Base-by-base conservation (phyloP, 2,329 filamentous ascomycete genomes). In the Diaporthe destruens region DNA sequence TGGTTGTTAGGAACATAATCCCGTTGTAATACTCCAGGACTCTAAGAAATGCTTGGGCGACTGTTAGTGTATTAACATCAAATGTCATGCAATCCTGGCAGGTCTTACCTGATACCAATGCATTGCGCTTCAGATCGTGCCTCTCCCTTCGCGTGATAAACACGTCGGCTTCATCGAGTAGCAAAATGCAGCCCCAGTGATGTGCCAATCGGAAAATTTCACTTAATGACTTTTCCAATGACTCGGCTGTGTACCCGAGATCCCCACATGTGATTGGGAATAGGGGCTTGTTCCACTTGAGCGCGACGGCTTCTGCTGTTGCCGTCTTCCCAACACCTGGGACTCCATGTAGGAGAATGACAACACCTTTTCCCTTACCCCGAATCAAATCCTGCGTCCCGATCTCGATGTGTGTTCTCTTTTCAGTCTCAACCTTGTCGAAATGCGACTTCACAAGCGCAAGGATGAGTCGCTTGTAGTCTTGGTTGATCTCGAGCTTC, bases 91-190 rank as follows among this genome's bases (percentile, higher is more conserved):
- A 9, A 9, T 2, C 2, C 2, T 16, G 0, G 1, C 16, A 0
- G 1, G 6, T 6, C 32, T 57, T 36, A 69, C 66, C 82, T 75
- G 74, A 82, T 72, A 18, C 81, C 69, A 72, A 74, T 73, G 63
- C 81, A 20, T 65, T 65, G 0, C 79, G 82, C 75, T 71, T 59
- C 0, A 78, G 56, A 12, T 74, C 72, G 4, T 59, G 51, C 6
- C 69, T 72, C n/a, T 78, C 71, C 51, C 75, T 70, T 14, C 55
- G 61, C 0, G 76, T 73, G n/a, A 85, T 80, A 76, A 85, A 85
- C 16, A 84, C 82, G 20, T 85, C 84, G 0, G 81, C 81, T 51
- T 84, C 82, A 3, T 83, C 82, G 0, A 84, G 74, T 1, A 84
- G 75, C 0, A 86, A 74, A 0, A 85, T 81, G 18, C 81, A 83